A percentile compares a stretch with the other conserved stretches of the same genome.
These are phyloP conservation scores for Balakata baccata DNA, from an alignment of 345 rosid genomes.

Conservation along the genomic window DNA sequence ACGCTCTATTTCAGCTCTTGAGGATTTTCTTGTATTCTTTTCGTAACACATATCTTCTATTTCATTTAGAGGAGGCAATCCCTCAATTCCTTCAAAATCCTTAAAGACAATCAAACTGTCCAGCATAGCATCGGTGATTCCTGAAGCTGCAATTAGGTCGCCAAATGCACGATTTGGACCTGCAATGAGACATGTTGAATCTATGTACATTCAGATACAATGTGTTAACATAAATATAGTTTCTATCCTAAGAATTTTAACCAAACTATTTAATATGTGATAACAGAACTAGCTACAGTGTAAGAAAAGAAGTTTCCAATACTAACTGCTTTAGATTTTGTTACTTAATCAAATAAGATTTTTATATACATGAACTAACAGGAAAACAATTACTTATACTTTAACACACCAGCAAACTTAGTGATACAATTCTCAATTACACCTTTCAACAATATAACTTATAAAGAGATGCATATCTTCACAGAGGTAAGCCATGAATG, in stretches of 20 bases:
- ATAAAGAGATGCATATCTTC: neutral
- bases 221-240: neutral
- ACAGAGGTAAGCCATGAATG: neutral
- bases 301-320: neutral
- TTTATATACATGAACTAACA: neutral
- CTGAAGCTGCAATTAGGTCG: slow-evolving; percentile 85
- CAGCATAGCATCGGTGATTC: slow-evolving; percentile 88
- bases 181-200: slow-evolving; percentile 24
- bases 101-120: slow-evolving; percentile 85
- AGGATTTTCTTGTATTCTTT: slow-evolving; percentile 62
- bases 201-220: slow-evolving; percentile 12
- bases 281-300: neutral
- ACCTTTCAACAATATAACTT: neutral
- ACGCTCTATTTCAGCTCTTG: slow-evolving; percentile 75
- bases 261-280: neutral
- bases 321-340: neutral
- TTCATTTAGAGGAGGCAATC: slow-evolving; percentile 81
- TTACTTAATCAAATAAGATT: neutral
- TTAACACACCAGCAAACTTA: neutral
- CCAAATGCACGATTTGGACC: slow-evolving; percentile 94
- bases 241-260: neutral
- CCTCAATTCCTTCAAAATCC: slow-evolving; percentile 76
- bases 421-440: neutral
- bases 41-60: slow-evolving; percentile 71
- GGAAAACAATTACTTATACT: neutral